Conservation (phyloP, 1,284 basidiomycete genomes). For the Caloboletus firmus region DNA sequence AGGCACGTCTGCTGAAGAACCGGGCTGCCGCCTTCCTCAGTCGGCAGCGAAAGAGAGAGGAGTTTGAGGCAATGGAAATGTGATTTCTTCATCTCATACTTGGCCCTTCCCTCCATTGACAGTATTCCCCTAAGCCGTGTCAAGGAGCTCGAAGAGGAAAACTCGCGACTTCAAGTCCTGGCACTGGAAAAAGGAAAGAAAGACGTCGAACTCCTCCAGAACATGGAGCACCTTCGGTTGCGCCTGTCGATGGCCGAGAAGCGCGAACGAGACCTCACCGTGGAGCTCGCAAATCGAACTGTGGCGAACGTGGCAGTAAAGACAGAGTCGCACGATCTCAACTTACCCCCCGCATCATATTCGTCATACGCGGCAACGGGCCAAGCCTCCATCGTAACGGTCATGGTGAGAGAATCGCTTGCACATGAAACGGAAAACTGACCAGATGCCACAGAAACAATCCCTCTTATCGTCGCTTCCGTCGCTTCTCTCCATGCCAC, state of each 20-base stretch:
- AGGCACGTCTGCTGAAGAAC: constrained; percentile 89
- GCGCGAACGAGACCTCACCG: constrained; percentile 63
- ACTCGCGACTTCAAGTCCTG: constrained; percentile 62
- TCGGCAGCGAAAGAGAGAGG: constrained; percentile 87
- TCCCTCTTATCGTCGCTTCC: constrained; percentile 73
- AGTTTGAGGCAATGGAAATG: constrained; percentile 89
- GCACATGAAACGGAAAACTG: constrained; percentile 14
- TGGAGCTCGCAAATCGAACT: constrained; percentile 51
- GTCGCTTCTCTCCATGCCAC: constrained; percentile 65
- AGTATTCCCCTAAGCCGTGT: constrained; percentile 33
- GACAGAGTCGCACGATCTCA: constrained; percentile 51
- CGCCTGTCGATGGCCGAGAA: constrained; percentile 63
- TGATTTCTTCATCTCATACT: constrained; percentile 40
- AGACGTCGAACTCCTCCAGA: constrained; percentile 47
- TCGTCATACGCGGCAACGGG: constrained; percentile 43
- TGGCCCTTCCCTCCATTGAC: constrained; percentile 10
- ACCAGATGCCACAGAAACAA: constrained; percentile 41
- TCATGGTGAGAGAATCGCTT: constrained; percentile 56
- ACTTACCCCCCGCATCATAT: constrained; percentile 42
- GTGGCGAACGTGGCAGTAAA: constrained; percentile 46
- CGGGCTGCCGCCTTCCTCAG: constrained; percentile 88
- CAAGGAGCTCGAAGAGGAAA: constrained; percentile 73
- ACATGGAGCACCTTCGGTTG: constrained; percentile 64
- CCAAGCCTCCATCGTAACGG: constrained; percentile 60
- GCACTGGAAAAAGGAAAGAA: constrained; percentile 43